Conservation (phyloP, 805 yeast genomes). For the Schwanniomyces polymorphus region DNA sequence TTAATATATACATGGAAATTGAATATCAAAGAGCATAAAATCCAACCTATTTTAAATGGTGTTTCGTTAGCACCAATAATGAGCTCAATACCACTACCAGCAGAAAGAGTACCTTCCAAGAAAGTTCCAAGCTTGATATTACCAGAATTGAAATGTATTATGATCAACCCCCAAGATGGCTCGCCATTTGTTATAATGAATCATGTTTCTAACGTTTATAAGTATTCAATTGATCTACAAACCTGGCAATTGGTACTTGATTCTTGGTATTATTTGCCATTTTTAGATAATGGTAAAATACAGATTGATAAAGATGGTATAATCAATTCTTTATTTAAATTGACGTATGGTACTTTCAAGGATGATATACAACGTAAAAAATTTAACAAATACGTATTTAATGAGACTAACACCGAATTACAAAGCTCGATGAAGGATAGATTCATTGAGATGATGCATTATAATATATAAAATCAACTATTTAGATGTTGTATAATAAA, state of each 20-base stretch:
- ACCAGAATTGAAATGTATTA: constrained; percentile 23
- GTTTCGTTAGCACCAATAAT: constrained; percentile 56
- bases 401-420: constrained; percentile 9
- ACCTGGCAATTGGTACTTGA: constrained; percentile 53
- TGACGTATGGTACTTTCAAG: constrained; percentile 8
- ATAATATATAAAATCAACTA: not conserved
- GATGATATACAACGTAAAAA: constrained; percentile 11
- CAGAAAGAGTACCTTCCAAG: not conserved
- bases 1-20: constrained; percentile 53
- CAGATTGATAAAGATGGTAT: not conserved
- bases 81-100: constrained; percentile 26
- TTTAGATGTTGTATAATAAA: not conserved
- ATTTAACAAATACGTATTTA: constrained; percentile 11
- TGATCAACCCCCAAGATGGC: constrained; percentile 36
- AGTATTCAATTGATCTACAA: constrained; percentile 40
- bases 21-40: constrained; percentile 8
- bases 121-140: constrained; percentile 4
- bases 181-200: constrained; percentile 42
- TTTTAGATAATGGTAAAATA: not conserved
- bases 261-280: constrained; percentile 33
- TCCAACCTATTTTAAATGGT: constrained; percentile 35
- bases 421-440: constrained; percentile 14
- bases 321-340: constrained; percentile 3
- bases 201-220: constrained; percentile 33
- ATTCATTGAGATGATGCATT: constrained; percentile 8